Evolutionary conservation across 176 grass and related monocot genomes (phyloP).

Genomic region (Puccinellia tenuiflora): DNA sequence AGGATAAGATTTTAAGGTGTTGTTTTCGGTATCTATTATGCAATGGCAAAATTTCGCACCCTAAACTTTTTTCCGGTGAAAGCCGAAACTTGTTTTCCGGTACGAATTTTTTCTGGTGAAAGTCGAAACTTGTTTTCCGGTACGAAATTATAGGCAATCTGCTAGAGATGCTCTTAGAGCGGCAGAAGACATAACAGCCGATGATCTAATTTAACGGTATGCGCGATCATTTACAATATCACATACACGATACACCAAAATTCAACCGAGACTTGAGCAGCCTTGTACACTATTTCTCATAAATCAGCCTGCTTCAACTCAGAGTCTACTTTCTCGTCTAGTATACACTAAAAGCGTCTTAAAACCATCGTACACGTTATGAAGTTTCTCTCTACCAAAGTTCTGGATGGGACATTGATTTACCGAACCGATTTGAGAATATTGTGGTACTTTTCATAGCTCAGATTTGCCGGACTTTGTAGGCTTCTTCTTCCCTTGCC

Average conservation of each 20-base stretch:
- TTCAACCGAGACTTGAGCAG: neutral
- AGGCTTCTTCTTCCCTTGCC: conserved; percentile 53
- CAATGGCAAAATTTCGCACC: too few species aligned
- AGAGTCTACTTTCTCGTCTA: conserved; percentile 8
- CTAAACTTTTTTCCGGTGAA: too few species aligned
- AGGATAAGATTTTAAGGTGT: too few species aligned
- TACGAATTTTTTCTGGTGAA: too few species aligned
- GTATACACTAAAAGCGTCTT: conserved; percentile 16
- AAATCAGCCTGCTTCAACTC: neutral
- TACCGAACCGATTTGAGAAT: neutral
- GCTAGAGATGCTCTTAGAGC: too few species aligned
- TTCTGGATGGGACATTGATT: neutral
- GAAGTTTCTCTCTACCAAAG: neutral
- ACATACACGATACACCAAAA: neutral
- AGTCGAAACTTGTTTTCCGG: too few species aligned
- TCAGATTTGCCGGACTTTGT: conserved; percentile 56
- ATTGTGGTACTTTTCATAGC: conserved; percentile 32
- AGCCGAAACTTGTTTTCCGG: too few species aligned
- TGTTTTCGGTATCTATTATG: too few species aligned
- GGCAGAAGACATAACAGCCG: neutral
- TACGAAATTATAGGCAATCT: too few species aligned
- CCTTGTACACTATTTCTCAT: neutral
- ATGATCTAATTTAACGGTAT: conserved; percentile 22
- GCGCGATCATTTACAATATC: neutral
- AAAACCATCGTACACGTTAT: conserved; percentile 20